Percentiles rank a stretch among this genome's conserved stretches.
Evolutionary conservation across 257 asterid genomes (phyloP).

Genomic region (Ilex asprella): DNA sequence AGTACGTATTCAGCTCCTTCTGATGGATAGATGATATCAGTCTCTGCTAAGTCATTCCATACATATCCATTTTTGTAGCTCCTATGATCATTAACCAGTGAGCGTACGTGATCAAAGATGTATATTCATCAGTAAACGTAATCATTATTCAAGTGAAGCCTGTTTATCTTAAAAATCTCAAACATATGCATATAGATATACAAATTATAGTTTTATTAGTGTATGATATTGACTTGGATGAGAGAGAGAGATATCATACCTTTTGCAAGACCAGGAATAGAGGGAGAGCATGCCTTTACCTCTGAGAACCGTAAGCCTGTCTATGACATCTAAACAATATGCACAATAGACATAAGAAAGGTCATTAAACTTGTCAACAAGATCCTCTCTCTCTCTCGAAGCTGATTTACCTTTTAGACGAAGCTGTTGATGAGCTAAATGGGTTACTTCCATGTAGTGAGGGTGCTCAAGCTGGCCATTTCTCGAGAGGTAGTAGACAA

Average conservation of each 20-base stretch:
- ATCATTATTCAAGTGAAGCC: too few relatives aligned
- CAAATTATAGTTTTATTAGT: too few relatives aligned
- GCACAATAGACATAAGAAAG: too few relatives aligned
- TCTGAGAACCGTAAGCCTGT: slow-evolving; percentile 56
- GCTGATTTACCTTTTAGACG: slow-evolving; percentile 55
- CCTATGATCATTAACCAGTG: slow-evolving; percentile 23
- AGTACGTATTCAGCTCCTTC: slow-evolving; percentile 86
- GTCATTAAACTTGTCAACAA: too few relatives aligned
- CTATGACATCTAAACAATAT: slow-evolving; percentile 49
- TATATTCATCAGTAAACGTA: too few relatives aligned
- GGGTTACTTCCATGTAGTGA: slow-evolving; percentile 72
- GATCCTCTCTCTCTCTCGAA: too few relatives aligned
- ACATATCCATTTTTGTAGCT: slow-evolving; percentile 87
- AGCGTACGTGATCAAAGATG: too few relatives aligned
- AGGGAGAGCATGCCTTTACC: slow-evolving; percentile 87
- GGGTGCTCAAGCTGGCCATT: slow-evolving; percentile 93
- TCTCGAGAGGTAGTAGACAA: slow-evolving; percentile 76
- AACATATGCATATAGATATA: too few relatives aligned
- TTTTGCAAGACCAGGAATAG: slow-evolving; percentile 96
- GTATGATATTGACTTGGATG: too few relatives aligned
- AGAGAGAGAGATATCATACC: slow-evolving; percentile 22
- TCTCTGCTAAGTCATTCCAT: slow-evolving; percentile 79
- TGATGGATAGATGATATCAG: slow-evolving; percentile 62
- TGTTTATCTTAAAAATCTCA: too few relatives aligned
- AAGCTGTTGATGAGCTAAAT: slow-evolving; percentile 60